A percentile compares a stretch with the other conserved stretches of the same genome.
Conservation (phyloP, 768 basidiomycete species). For the Leccinum variicolor region DNA sequence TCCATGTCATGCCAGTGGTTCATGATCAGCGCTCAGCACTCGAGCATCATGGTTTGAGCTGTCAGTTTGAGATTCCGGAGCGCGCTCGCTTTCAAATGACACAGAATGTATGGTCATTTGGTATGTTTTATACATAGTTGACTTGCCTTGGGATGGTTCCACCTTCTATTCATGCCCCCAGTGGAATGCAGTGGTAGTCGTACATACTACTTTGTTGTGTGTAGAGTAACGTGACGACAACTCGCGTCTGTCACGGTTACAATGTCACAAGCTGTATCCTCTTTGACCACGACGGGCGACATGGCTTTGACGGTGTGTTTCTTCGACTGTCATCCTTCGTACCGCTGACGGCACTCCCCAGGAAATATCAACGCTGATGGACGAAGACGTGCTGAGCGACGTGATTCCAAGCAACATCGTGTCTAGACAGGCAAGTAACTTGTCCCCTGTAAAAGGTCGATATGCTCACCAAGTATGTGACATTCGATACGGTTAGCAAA, state of each 20-base stretch:
- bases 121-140: neutral
- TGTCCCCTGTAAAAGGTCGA: neutral
- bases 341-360: slow-evolving; percentile 6
- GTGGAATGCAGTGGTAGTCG: too few species aligned
- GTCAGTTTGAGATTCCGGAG: too few species aligned
- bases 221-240: slow-evolving; percentile 8
- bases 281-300: slow-evolving; percentile 21
- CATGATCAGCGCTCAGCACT: neutral
- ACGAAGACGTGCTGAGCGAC: slow-evolving; percentile 87
- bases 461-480: slow-evolving; percentile 6
- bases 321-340: neutral
- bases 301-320: slow-evolving; percentile 24
- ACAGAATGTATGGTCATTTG: neutral
- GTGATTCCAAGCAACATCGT: slow-evolving; percentile 90
- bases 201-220: too few species aligned
- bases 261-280: slow-evolving; percentile 13
- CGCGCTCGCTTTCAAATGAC: neutral
- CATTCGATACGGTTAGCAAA: slow-evolving; percentile 41
- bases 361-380: slow-evolving; percentile 29
- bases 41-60: too few species aligned
- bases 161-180: neutral
- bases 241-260: slow-evolving; percentile 24
- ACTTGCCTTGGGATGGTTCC: too few species aligned
- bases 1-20: neutral
- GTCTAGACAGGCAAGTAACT: slow-evolving; percentile 67